Evolutionary conservation across 2,329 filamentous ascomycete species (phyloP).

Genomic region (Apiospora arundinis): DNA sequence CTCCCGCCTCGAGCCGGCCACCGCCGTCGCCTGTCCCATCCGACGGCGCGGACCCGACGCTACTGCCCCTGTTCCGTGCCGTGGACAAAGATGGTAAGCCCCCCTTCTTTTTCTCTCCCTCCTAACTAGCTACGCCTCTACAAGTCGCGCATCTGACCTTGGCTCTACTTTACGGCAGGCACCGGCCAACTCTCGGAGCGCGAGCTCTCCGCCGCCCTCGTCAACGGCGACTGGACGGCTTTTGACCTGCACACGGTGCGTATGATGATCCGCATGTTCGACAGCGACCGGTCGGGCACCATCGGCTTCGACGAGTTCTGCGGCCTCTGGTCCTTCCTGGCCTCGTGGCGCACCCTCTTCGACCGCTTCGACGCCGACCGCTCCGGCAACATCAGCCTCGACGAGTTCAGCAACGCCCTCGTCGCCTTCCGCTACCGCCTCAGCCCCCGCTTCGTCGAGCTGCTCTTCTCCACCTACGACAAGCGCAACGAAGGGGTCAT

Average conservation of each 20-base stretch:
- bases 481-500: slow-evolving; percentile 73
- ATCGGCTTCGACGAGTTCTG: slow-evolving; percentile 98
- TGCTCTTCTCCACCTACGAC: slow-evolving; percentile 90
- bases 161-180: slow-evolving; percentile 48
- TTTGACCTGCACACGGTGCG: slow-evolving; percentile 94
- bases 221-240: slow-evolving; percentile 94
- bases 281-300: slow-evolving; percentile 84
- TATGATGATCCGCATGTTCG: slow-evolving; percentile 99
- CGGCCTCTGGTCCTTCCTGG: slow-evolving; percentile 93
- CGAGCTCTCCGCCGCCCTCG: slow-evolving; percentile 87
- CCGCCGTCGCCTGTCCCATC: slow-evolving; percentile 68
- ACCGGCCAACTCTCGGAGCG: slow-evolving; percentile 84
- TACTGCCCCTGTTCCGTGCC: slow-evolving; percentile 86
- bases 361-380: slow-evolving; percentile 92
- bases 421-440: slow-evolving; percentile 93
- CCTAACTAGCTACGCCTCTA: no score
- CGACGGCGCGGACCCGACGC: slow-evolving; percentile 68
- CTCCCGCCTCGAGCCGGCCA: slow-evolving; percentile 64
- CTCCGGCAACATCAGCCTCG: slow-evolving; percentile 83
- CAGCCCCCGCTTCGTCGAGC: slow-evolving; percentile 79
- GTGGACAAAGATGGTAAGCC: slow-evolving; percentile 82
- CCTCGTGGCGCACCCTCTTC: slow-evolving; percentile 92
- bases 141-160: neutral
- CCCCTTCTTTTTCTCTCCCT: no score
- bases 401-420: slow-evolving; percentile 89